A percentile compares a stretch with the other conserved stretches of the same genome.
These are phyloP conservation scores for Amylostereum chailletii DNA, from an alignment of 1,284 basidiomycete species.

Conservation along the genomic window DNA sequence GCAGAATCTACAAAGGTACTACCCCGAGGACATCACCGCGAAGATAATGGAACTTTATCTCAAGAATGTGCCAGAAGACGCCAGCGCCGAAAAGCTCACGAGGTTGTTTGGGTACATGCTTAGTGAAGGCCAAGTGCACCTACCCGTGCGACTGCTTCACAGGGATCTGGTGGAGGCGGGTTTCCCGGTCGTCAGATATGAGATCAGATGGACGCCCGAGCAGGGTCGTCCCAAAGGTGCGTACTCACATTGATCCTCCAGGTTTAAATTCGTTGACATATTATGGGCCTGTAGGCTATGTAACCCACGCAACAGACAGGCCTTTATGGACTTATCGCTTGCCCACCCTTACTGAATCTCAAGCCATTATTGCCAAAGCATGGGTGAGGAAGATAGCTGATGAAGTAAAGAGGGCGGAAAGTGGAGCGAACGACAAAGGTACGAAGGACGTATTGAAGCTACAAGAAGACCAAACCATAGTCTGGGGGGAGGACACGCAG, in stretches of 20 bases:
- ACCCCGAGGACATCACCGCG: conserved; percentile 36
- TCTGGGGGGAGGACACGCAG: conserved; percentile 42
- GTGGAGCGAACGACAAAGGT: conserved; percentile 20
- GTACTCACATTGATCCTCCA: conserved; percentile 8
- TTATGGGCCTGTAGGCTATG: conserved; percentile 35
- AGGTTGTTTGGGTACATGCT: conserved; percentile 51
- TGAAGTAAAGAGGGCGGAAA: conserved; percentile 30
- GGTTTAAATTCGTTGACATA: neutral
- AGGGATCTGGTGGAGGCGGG: conserved; percentile 45
- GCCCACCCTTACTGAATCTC: conserved; percentile 31
- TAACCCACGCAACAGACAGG: conserved; percentile 62
- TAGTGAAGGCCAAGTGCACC: conserved; percentile 61
- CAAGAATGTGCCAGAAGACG: conserved; percentile 25
- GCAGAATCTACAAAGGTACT: conserved; percentile 56
- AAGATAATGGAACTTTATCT: conserved; percentile 38
- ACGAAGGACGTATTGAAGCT: conserved; percentile 39
- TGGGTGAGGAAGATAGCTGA: conserved; percentile 43
- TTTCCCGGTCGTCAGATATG: conserved; percentile 61
- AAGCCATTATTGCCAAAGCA: conserved; percentile 33
- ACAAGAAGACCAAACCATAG: conserved; percentile 37
- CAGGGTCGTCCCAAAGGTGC: conserved; percentile 44
- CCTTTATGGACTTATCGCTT: conserved; percentile 36
- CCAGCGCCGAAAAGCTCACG: conserved; percentile 31
- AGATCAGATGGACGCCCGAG: conserved; percentile 62
- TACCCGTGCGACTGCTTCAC: conserved; percentile 56